A percentile compares a stretch with the other conserved stretches of the same genome.
Evolutionary conservation across 2,329 filamentous ascomycete species (phyloP).

Genomic region (Alternaria sp.): DNA sequence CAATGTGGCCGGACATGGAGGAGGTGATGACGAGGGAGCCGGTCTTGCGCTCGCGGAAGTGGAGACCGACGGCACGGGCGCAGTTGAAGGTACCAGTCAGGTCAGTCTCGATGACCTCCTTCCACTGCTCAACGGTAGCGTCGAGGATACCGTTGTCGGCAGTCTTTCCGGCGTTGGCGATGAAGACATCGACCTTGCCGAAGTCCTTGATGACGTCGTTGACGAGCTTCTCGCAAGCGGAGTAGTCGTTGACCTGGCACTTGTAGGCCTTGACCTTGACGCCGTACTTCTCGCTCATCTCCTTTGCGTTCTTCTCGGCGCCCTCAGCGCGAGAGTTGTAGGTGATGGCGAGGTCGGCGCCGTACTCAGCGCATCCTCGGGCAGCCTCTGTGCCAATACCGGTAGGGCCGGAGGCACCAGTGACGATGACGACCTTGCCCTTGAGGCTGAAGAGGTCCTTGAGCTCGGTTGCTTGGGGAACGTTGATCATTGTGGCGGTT

Average conservation of each 20-base stretch:
- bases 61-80: conserved; percentile 83
- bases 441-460: conserved; percentile 62
- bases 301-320: conserved; percentile 70
- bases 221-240: conserved; percentile 63
- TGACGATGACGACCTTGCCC: conserved; percentile 61
- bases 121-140: conserved; percentile 72
- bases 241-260: conserved; percentile 65
- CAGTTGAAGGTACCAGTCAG: conserved; percentile 88
- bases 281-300: conserved; percentile 65
- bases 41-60: conserved; percentile 71
- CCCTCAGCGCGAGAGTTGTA: conserved; percentile 67
- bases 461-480: conserved; percentile 65
- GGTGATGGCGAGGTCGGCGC: conserved; percentile 70
- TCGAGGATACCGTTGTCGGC: conserved; percentile 73
- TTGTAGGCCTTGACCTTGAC: conserved; percentile 73
- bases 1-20: conserved; percentile 80
- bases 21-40: conserved; percentile 71
- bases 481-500: conserved; percentile 54
- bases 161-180: conserved; percentile 74
- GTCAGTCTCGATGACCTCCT: conserved; percentile 83
- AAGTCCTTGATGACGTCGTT: conserved; percentile 71
- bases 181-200: conserved; percentile 70
- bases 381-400: conserved; percentile 73
- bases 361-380: conserved; percentile 69
- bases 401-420: conserved; percentile 65